Evolutionary conservation across 768 basidiomycete species (phyloP).

Genomic region (Panellus pusillus): DNA sequence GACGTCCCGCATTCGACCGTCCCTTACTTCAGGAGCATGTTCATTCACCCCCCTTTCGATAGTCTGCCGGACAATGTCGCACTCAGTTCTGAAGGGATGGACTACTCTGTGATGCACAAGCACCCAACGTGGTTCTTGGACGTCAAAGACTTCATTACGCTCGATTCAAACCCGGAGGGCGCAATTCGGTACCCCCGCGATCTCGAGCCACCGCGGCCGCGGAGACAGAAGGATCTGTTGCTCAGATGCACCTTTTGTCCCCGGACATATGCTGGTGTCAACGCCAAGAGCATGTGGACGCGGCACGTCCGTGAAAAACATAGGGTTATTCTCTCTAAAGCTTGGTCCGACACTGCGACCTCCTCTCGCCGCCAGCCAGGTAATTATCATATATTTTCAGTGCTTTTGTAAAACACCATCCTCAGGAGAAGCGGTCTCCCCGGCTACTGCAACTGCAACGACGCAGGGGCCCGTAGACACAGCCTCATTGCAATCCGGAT

Average conservation of each 20-base stretch:
- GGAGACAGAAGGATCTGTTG: slow-evolving; percentile 25
- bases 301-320: slow-evolving; percentile 62
- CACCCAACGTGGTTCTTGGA: slow-evolving; percentile 58
- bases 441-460: too few species aligned
- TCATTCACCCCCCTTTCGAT: slow-evolving; percentile 19
- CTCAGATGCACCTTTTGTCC: slow-evolving; percentile 59
- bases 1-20: slow-evolving; percentile 14
- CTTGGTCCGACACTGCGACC: slow-evolving; percentile 22
- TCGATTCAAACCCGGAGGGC: slow-evolving; percentile 31
- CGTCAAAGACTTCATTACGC: slow-evolving; percentile 43
- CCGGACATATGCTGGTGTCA: slow-evolving; percentile 55
- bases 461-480: slow-evolving; percentile 8
- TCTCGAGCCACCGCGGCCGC: slow-evolving; percentile 57
- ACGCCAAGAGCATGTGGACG: slow-evolving; percentile 65
- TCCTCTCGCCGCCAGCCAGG: slow-evolving; percentile 15
- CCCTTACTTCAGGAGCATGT: slow-evolving; percentile 16
- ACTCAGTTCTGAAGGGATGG: slow-evolving; percentile 44
- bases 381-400: not conserved
- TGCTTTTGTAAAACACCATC: too few species aligned
- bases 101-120: slow-evolving; percentile 48
- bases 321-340: slow-evolving; percentile 59
- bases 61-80: slow-evolving; percentile 14
- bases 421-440: too few species aligned
- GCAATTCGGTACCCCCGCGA: slow-evolving; percentile 53
- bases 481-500: slow-evolving; percentile 2